Base-by-base conservation (phyloP, 495 filamentous ascomycete species). In the Hypoxylon lienhwacheense region DNA sequence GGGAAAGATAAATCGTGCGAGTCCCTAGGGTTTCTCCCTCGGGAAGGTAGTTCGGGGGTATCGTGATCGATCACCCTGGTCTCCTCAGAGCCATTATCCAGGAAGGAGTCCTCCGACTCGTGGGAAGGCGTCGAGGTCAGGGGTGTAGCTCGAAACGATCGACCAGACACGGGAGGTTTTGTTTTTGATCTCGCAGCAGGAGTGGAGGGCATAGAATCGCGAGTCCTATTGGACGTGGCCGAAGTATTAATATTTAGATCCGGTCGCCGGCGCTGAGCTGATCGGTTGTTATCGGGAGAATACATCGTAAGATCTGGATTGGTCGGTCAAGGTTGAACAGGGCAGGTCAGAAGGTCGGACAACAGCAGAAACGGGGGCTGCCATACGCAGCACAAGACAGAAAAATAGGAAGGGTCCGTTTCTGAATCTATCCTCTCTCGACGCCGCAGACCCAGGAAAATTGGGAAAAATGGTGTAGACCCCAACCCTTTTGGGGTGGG, bases 1-100 rank as follows among this genome's bases (percentile, higher is more conserved):
- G 85, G 83, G 41, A 95, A 74, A 24, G 89, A 90, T 40, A 96
- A 75, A 69, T 96, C 91, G 73, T 96, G 91, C 19, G 91, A 92
- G 66, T 96, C 90, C 39, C 85, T 81, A 11, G 55, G 44, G 47
- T 51, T 49, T 33, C 59, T 61, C 32, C 41, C 41, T 34, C 48
- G 58, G 31, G 56, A 67, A 19, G 58, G 47, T 14, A 64, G 57
- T n/a, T 76, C 71, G 35, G 64, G 66, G 15, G 52, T 53, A 40
- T 71, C 65, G 42, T 55, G 43, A 17, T 70, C 69, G 46, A 65
- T 56, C n/a, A 28, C 53, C 25, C 35, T 50, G 15, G 44, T 62
- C 2, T 53, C 53, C 15, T 58, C 52, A 7, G 55, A 58, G 32
- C 59, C 56, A 54, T 64, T 48, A 36, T 60, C 63, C 7, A 64